Base-by-base conservation (phyloP, 2,329 filamentous ascomycete species). In the Fusarium sp. region DNA sequence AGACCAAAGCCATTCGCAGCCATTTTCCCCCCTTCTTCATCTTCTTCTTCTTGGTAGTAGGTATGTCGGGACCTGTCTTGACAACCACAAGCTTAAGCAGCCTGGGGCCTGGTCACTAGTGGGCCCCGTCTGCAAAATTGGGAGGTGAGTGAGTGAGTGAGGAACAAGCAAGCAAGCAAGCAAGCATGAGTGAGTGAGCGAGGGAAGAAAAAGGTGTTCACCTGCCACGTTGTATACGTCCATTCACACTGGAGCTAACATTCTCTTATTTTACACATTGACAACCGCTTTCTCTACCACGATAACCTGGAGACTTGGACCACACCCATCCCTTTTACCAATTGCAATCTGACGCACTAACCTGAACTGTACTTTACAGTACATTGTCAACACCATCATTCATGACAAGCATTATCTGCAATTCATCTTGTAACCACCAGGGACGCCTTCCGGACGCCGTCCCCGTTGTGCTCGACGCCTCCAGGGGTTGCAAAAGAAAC, bases 381-480 rank as follows among this genome's bases (percentile, higher is more conserved):
- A 25, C 20, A 58, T 56, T 51, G 51, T 25, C 40, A 71, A 27
- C 52, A 71, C 53, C 55, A 61, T 56, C 51, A 65, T 61, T 44
- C 34, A 61, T 65, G 68, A 71, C 59, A 65, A 71, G 68, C 53
- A 71, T 52, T 40, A 58, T 58, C 49, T 69, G 67, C 69, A 27
- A 38, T 61, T 56, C 43, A 52, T 58, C 49, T 55, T 61, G 38
- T 60, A 41, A 48, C 48, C 40, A 52, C 56, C 59, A 71, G 66
- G 66, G 60, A 67, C 72, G 72, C 66, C 69, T 65, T 73, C 58
- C 69, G 65, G 70, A 49, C 69, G 71, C 70, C 72, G 63, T 69
- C 69, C 70, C 70, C 69, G 73, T 75, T 67, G 62, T 58, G 60
- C 58, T 69, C 65, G 62, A 65, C 66, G 72, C 72, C 69, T 63